Percentiles rank a stretch among this genome's conserved stretches.
These are phyloP conservation scores for Sporothrix mexicana DNA, from an alignment of 2,329 filamentous ascomycete species.

Conservation along the genomic window DNA sequence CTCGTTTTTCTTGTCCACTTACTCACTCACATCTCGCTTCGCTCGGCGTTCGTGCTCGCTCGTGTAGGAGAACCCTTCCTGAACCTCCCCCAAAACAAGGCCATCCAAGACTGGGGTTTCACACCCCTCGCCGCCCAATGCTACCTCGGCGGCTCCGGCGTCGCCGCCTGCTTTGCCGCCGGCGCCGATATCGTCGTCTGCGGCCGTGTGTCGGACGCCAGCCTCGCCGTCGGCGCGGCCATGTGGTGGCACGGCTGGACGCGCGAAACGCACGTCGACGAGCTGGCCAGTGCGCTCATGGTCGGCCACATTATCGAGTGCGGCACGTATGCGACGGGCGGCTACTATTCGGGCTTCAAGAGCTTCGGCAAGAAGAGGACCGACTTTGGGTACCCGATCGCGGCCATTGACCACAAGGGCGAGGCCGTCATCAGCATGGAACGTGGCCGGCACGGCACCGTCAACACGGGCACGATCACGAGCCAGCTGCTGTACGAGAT, in stretches of 20 bases:
- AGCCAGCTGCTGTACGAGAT: constrained; percentile 48
- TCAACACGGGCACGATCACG: constrained; percentile 36
- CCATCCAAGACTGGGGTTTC: constrained; percentile 36
- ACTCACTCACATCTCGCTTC: background rate
- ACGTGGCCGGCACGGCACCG: constrained; percentile 38
- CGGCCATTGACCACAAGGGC: constrained; percentile 55
- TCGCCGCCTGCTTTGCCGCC: constrained; percentile 44
- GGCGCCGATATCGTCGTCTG: constrained; percentile 49
- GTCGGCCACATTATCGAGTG: constrained; percentile 54
- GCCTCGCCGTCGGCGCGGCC: constrained; percentile 54
- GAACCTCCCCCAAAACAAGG: constrained; percentile 35
- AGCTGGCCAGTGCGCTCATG: constrained; percentile 51
- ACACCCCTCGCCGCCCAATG: constrained; percentile 35
- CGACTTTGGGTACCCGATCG: constrained; percentile 55
- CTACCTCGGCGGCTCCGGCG: constrained; percentile 53
- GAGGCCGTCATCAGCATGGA: constrained; percentile 42
- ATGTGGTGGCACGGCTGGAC: constrained; percentile 57
- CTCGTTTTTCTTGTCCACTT: too few relatives aligned
- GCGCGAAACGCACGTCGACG: constrained; percentile 49
- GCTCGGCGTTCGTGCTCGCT: background rate
- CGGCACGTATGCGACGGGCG: constrained; percentile 53
- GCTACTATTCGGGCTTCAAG: constrained; percentile 55
- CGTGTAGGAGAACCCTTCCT: constrained; percentile 35
- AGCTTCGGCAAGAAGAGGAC: constrained; percentile 50
- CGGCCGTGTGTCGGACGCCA: constrained; percentile 49